Evolutionary conservation across 2,329 filamentous ascomycete genomes (phyloP), one percentile per base, ranked within the genome.

Genomic region (Aspergillus fumigatiaffinis): DNA sequence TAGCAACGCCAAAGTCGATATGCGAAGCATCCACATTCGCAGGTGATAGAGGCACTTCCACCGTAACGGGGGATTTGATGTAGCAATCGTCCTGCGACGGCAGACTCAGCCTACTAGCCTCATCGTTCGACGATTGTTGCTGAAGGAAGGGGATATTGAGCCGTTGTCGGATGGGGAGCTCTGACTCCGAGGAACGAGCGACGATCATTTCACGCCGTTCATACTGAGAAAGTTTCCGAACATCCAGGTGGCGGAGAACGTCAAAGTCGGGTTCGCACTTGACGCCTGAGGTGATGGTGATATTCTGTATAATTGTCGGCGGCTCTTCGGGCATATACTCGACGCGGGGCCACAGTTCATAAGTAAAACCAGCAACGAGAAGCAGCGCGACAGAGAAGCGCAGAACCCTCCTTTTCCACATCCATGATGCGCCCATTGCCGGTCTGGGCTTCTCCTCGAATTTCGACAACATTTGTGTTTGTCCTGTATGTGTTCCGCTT

Each of bases 1-100:
- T 85, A 0, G 84, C 82, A 4, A 86, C 77, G 55, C 83, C 84
- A 59, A 87, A 86, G 56, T 84, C 70, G 48, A 85, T 76, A 52
- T 85, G 77, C 4, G 74, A 73, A 0, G 76, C 72, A 60, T 83
- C 82, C 8, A 75, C 74, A 29, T 71, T 63, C 29, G 67, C 65
- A 0, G 79, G 77, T 0, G 79, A 75, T 0, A 64, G 62, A 0
- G 82, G 78, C 0, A 85, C 81, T 3, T 73, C 65, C 6, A 86
- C 66, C 0, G 72, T 64, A 20, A 86, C 69, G 1, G 79, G 74
- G 20, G 81, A 68, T 1, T 78, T 71, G 12, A 82, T 75, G 25
- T 67, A 66, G 59, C 74, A 76, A 56, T 69, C 67, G 46, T 71
- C 67, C 48, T 62, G 67, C 53, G 61, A 53, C 21, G 63, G 61